phyloP scores from a whole-genome alignment of 2,329 filamentous ascomycete species.

The Talaromyces sp. region DNA sequence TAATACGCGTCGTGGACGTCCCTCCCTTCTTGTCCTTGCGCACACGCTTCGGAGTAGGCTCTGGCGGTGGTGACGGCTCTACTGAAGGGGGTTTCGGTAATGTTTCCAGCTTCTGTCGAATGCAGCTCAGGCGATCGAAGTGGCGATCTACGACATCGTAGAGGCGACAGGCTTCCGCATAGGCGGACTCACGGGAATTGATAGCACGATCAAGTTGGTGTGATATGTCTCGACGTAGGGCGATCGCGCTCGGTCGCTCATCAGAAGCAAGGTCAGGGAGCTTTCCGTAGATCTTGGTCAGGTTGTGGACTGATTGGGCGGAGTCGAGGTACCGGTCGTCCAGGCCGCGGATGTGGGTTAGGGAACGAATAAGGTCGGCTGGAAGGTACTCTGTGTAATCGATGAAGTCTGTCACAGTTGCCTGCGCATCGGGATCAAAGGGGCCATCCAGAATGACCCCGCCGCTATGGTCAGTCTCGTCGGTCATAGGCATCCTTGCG shows the following conservation, averaged over 20 bases:
- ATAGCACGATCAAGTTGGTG: slow-evolving; percentile 57
- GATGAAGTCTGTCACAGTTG: slow-evolving; percentile 68
- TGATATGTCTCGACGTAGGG: slow-evolving; percentile 60
- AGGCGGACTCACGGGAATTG: slow-evolving; percentile 58
- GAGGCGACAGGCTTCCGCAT: slow-evolving; percentile 59
- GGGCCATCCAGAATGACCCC: slow-evolving; percentile 51
- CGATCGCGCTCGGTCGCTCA: slow-evolving; percentile 54
- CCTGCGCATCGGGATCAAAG: slow-evolving; percentile 65
- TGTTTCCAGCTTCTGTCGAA: slow-evolving; percentile 63
- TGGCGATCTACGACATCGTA: slow-evolving; percentile 62
- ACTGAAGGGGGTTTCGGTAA: slow-evolving; percentile 63
- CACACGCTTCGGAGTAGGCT: slow-evolving; percentile 40
- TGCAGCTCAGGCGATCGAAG: slow-evolving; percentile 59
- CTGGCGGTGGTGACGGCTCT: slow-evolving; percentile 59
- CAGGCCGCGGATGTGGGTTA: slow-evolving; percentile 61
- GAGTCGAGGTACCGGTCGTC: slow-evolving; percentile 49
- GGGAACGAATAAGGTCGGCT: slow-evolving; percentile 64
- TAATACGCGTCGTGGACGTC: slow-evolving; percentile 43
- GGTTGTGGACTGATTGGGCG: slow-evolving; percentile 44
- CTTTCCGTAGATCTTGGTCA: slow-evolving; percentile 47
- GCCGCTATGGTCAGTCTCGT: slow-evolving; percentile 45
- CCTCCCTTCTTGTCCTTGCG: slow-evolving; percentile 45
- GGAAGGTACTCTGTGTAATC: slow-evolving; percentile 72
- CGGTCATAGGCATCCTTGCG: slow-evolving; percentile 39
- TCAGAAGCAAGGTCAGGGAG: slow-evolving; percentile 55